phyloP scores from a whole-genome alignment of 495 filamentous ascomycete genomes.

The Neurospora sp. region DNA sequence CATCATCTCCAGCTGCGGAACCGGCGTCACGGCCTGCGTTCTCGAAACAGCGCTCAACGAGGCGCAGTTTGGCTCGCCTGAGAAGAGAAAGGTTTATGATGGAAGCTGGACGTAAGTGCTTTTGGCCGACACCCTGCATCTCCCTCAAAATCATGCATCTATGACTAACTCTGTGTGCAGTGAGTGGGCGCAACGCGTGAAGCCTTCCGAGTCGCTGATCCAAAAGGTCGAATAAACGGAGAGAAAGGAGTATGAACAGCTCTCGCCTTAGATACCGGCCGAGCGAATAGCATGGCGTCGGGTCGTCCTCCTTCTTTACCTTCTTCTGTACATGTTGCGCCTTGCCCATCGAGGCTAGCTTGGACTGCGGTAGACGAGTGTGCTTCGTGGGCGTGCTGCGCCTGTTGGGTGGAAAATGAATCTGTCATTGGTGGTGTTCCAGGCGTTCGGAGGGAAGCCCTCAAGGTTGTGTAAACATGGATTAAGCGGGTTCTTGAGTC shows the following conservation, averaged over 20 bases:
- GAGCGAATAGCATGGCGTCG: not conserved
- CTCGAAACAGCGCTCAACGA: constrained; percentile 79
- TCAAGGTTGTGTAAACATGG: not conserved
- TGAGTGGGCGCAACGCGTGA: constrained; percentile 60
- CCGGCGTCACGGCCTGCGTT: constrained; percentile 88
- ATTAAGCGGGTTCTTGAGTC: not conserved
- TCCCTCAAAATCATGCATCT: not conserved
- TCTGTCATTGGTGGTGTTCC: not conserved
- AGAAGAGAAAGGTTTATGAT: constrained; percentile 75
- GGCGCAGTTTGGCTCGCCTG: constrained; percentile 60
- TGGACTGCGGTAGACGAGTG: not conserved
- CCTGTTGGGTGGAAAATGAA: not conserved
- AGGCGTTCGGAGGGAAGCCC: not conserved
- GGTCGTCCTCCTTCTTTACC: not conserved
- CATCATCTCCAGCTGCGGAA: constrained; percentile 85
- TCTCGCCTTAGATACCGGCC: not conserved
- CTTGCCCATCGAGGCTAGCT: not conserved
- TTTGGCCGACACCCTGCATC: not conserved
- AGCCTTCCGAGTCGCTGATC: constrained; percentile 33
- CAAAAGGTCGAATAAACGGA: constrained; percentile 14
- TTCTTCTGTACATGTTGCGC: not conserved
- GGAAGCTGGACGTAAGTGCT: constrained; percentile 94
- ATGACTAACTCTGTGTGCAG: constrained; percentile 23
- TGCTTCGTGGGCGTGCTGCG: not conserved
- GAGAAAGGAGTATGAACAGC: not conserved